phyloP scores from a whole-genome alignment of 129 eudicot species.

The Flaveria ramosissima region DNA sequence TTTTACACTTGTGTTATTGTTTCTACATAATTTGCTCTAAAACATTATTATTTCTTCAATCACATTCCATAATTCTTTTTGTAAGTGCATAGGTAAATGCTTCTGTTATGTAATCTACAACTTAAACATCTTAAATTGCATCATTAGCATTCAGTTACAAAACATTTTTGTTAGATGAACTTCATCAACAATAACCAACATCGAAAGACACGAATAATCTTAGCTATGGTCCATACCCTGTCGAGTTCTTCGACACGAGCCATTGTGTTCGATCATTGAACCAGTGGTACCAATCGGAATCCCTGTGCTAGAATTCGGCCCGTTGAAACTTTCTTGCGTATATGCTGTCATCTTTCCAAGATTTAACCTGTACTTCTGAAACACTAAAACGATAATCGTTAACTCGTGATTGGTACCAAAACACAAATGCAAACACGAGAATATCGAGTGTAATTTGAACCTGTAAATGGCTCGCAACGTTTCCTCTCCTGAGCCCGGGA shows the following conservation, averaged over 20 bases:
- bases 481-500: conserved; percentile 48
- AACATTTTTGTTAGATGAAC: conserved; percentile 1
- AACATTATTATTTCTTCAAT: conserved; percentile 1
- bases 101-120: conserved; percentile 29
- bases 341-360: conserved; percentile 7
- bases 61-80: conserved; percentile 24
- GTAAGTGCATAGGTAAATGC: conserved; percentile 1
- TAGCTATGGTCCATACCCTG: not conserved
- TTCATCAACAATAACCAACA: conserved; percentile 14
- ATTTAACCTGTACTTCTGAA: conserved; percentile 37
- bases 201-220: not conserved
- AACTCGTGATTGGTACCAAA: not conserved
- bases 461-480: conserved; percentile 76
- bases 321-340: not conserved
- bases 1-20: conserved; percentile 26
- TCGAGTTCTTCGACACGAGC: not conserved
- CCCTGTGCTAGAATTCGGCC: not conserved
- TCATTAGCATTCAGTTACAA: not conserved
- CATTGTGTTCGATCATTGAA: not conserved
- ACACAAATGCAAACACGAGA: not conserved
- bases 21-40: conserved; percentile 29
- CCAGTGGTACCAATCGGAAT: not conserved
- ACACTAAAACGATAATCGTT: conserved; percentile 12
- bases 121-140: conserved; percentile 3
- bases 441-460: conserved; percentile 23